A percentile compares a stretch with the other conserved stretches of the same genome.
Conservation (phyloP, 352 stramenopile genomes). For the Phytopythium helicoides region DNA sequence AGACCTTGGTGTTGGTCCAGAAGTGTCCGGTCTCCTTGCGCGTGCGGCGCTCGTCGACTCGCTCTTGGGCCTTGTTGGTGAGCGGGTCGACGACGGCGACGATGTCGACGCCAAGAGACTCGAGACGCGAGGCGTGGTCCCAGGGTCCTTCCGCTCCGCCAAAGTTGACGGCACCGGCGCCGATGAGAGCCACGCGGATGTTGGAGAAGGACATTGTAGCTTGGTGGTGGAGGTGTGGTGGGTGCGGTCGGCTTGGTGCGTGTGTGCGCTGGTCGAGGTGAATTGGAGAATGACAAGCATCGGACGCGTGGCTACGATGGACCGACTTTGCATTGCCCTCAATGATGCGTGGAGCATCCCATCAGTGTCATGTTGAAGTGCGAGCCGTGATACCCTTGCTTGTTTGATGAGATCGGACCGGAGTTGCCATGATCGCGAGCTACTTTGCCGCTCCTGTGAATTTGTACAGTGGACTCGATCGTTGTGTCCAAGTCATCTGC, state of each 20-base stretch:
- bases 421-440: too few relatives aligned
- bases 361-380: background rate
- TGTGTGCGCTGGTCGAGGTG: slow-evolving; percentile 3
- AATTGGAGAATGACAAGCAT: slow-evolving; percentile 22
- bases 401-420: too few relatives aligned
- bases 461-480: too few relatives aligned
- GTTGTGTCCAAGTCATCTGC: too few relatives aligned
- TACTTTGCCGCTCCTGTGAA: too few relatives aligned
- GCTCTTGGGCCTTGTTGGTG: slow-evolving; percentile 21
- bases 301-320: too few relatives aligned
- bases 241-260: background rate
- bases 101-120: slow-evolving; percentile 27
- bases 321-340: too few relatives aligned
- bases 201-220: background rate
- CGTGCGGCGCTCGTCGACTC: slow-evolving; percentile 14
- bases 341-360: background rate
- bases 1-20: slow-evolving; percentile 27
- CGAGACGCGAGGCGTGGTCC: slow-evolving; percentile 33
- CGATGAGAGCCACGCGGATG: slow-evolving; percentile 31
- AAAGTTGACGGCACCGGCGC: slow-evolving; percentile 36
- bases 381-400: too few relatives aligned
- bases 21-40: slow-evolving; percentile 24
- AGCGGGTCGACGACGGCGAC: slow-evolving; percentile 31
- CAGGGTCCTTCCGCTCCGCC: slow-evolving; percentile 30
- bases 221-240: slow-evolving; percentile 1